These are phyloP conservation scores for Bruguiera sexangula DNA, from an alignment of 345 rosid genomes.

Conservation along the genomic window DNA sequence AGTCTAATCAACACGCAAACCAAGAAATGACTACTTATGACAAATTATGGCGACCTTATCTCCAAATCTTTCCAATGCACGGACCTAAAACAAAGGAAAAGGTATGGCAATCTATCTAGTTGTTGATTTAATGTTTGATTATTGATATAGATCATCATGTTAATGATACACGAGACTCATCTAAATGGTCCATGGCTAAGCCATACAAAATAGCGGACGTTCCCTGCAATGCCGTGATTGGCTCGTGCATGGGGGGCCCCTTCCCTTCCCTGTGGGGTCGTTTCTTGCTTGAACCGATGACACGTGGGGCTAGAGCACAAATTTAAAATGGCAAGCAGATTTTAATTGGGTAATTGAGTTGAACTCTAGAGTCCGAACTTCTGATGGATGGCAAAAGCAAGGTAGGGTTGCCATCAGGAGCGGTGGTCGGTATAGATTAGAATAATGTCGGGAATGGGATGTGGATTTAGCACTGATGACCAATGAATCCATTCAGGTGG, in stretches of 20 bases:
- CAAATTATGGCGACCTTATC: too few species aligned
- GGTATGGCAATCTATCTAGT: background rate
- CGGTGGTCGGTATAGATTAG: too few species aligned
- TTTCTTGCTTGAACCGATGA: conserved; percentile 3
- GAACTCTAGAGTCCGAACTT: background rate
- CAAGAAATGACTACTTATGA: too few species aligned
- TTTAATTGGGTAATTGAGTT: background rate
- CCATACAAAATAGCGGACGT: conserved; percentile 1
- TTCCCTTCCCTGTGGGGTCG: background rate
- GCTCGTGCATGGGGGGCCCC: conserved; percentile 12
- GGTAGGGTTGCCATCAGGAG: too few species aligned
- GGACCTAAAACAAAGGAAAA: conserved; percentile 15
- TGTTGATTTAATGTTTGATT: background rate
- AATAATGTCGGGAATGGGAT: conserved; percentile 26
- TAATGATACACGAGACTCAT: conserved; percentile 13
- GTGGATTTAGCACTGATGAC: background rate
- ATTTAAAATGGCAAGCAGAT: background rate
- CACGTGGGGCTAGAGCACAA: conserved; percentile 29
- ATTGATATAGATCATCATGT: conserved; percentile 20
- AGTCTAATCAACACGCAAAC: too few species aligned
- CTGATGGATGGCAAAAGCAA: conserved; percentile 11
- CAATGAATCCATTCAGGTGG: background rate
- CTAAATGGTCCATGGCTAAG: background rate
- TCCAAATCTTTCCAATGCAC: background rate
- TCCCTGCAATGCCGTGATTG: conserved; percentile 31